These are phyloP conservation scores for Candida parachauliodes DNA, from an alignment of 805 yeast genomes.

Conservation along the genomic window DNA sequence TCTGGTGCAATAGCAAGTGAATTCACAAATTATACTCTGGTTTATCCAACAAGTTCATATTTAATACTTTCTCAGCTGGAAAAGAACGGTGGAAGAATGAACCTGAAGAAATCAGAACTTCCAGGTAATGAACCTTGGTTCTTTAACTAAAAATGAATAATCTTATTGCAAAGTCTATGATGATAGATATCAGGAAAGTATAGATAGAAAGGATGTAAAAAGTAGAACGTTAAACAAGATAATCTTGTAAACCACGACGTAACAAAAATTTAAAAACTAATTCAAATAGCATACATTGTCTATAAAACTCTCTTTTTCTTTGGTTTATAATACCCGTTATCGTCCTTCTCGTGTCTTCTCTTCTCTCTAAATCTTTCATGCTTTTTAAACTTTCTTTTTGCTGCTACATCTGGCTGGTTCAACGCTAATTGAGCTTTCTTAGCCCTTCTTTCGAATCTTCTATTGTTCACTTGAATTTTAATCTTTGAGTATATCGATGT, in stretches of 20 bases:
- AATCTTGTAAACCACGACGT: no score
- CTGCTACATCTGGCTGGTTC: constrained; percentile 77
- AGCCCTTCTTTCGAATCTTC: constrained; percentile 73
- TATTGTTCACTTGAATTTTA: constrained; percentile 51
- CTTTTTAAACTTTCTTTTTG: constrained; percentile 70
- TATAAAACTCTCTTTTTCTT: constrained; percentile 44
- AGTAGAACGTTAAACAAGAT: constrained; percentile 5
- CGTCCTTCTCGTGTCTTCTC: constrained; percentile 72
- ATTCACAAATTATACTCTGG: not conserved
- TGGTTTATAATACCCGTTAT: constrained; percentile 67
- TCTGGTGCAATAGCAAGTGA: constrained; percentile 60
- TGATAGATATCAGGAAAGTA: constrained; percentile 26
- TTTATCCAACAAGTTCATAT: constrained; percentile 78
- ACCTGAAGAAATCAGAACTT: constrained; percentile 37
- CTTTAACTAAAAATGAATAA: constrained; percentile 62
- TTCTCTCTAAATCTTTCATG: constrained; percentile 74
- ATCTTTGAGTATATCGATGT: constrained; percentile 59
- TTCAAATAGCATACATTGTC: no score
- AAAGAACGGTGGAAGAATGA: constrained; percentile 62
- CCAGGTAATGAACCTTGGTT: constrained; percentile 81
- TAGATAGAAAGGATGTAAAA: constrained; percentile 6
- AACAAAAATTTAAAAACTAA: no score
- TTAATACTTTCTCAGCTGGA: constrained; percentile 82
- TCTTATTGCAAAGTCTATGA: constrained; percentile 75
- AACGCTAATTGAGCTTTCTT: constrained; percentile 74